Evolutionary conservation across 768 basidiomycete genomes (phyloP).

Genomic region (Russula earlei): DNA sequence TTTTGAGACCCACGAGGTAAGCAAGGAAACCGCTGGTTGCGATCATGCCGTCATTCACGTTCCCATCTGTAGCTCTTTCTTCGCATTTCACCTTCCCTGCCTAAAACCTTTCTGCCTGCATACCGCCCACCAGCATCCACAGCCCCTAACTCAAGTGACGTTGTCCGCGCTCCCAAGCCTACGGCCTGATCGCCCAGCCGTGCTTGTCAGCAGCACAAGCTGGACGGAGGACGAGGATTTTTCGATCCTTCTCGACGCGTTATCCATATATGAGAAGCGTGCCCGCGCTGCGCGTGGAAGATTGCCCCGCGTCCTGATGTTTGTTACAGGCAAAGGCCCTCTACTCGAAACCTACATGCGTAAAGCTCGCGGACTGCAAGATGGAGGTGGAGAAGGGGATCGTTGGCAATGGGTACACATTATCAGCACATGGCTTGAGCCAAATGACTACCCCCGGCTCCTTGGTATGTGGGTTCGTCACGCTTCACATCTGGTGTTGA

Average conservation of each 20-base stretch:
- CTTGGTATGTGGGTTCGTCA: slow-evolving; percentile 42
- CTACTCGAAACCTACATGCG: slow-evolving; percentile 65
- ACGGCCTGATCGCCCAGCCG: slow-evolving; percentile 68
- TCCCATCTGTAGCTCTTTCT: slow-evolving; percentile 40
- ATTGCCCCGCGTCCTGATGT: slow-evolving; percentile 70
- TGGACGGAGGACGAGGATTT: slow-evolving; percentile 99
- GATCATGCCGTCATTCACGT: slow-evolving; percentile 12
- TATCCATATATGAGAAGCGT: slow-evolving; percentile 57
- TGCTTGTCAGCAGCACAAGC: slow-evolving; percentile 86
- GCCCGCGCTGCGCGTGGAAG: slow-evolving; percentile 28
- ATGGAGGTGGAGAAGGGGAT: slow-evolving; percentile 22
- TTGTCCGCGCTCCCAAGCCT: slow-evolving; percentile 45
- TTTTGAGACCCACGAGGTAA: slow-evolving; percentile 69
- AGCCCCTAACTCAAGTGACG: slow-evolving; percentile 22
- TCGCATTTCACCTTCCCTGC: slow-evolving; percentile 39
- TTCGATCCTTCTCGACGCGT: slow-evolving; percentile 64
- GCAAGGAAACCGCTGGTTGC: slow-evolving; percentile 29
- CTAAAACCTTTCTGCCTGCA: slow-evolving; percentile 37
- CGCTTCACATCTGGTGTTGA: neutral
- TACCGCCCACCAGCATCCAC: slow-evolving; percentile 27
- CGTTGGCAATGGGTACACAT: slow-evolving; percentile 72
- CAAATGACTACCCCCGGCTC: slow-evolving; percentile 80
- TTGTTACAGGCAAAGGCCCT: slow-evolving; percentile 89
- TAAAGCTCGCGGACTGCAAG: slow-evolving; percentile 48
- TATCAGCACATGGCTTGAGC: slow-evolving; percentile 79